Conservation (phyloP, 2,329 filamentous ascomycete species). For the Exophiala sideris region DNA sequence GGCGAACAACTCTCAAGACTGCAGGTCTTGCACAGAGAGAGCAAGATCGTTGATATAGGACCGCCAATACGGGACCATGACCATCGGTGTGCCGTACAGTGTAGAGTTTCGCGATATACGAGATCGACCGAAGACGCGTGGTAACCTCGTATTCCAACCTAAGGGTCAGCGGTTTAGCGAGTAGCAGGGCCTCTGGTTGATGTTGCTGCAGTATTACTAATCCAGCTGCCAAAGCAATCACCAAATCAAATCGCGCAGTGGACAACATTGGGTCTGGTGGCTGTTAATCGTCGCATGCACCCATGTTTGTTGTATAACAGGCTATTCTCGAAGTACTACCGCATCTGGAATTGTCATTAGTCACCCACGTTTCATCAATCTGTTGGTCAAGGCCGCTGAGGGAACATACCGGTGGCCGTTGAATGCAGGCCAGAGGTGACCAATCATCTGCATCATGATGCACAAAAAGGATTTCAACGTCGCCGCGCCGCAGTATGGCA, state of each 20-base stretch:
- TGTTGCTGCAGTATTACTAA: neutral
- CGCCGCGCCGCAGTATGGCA: too few species aligned
- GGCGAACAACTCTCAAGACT: neutral
- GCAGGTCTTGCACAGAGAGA: neutral
- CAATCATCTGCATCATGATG: too few species aligned
- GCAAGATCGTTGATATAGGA: neutral
- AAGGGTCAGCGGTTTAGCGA: too few species aligned
- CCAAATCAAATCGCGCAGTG: neutral
- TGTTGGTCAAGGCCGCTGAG: too few species aligned
- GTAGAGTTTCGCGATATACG: neutral
- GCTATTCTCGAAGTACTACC: constrained; percentile 10
- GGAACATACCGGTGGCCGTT: too few species aligned
- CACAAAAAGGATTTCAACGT: too few species aligned
- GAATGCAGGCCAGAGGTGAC: neutral
- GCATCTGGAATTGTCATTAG: constrained; percentile 3
- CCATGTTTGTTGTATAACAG: constrained; percentile 1
- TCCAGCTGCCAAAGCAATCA: neutral
- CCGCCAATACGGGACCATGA: too few species aligned
- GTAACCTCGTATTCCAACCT: too few species aligned
- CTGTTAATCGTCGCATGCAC: too few species aligned
- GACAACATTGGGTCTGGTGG: too few species aligned
- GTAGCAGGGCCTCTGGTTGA: neutral
- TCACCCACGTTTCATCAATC: neutral
- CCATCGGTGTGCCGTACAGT: neutral
- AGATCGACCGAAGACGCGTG: neutral